Evolutionary conservation across 495 filamentous ascomycete genomes (phyloP).

Genomic region (Immersiella caudata): DNA sequence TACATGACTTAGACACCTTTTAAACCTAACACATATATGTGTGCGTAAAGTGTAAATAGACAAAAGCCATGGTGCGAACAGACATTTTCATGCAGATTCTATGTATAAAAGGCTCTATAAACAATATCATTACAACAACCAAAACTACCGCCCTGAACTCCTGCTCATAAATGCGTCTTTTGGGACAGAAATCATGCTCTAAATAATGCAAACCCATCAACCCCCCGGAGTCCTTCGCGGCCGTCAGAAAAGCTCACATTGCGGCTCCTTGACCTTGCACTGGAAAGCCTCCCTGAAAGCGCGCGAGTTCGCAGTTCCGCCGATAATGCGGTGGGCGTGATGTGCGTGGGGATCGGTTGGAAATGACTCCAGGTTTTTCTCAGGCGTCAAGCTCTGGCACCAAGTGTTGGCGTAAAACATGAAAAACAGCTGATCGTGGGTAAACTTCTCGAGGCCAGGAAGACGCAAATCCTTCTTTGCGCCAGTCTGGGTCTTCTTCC

Average conservation of each 20-base stretch:
- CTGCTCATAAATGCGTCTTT: too few species aligned
- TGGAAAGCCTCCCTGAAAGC: slow-evolving; percentile 69
- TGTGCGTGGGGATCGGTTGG: slow-evolving; percentile 68
- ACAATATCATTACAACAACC: too few species aligned
- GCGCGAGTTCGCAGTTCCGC: slow-evolving; percentile 66
- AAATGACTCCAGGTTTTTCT: slow-evolving; percentile 53
- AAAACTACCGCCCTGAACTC: too few species aligned
- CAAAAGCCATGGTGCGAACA: too few species aligned
- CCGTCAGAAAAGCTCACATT: slow-evolving; percentile 75
- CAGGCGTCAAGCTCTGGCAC: slow-evolving; percentile 65
- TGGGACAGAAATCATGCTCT: too few species aligned
- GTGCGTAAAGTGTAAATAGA: too few species aligned
- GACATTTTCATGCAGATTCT: too few species aligned
- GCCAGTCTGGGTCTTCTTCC: slow-evolving; percentile 39
- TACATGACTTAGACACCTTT: too few species aligned
- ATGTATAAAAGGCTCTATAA: too few species aligned
- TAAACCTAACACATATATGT: too few species aligned
- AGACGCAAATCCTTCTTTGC: slow-evolving; percentile 57
- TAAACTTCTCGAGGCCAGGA: slow-evolving; percentile 66
- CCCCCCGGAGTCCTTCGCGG: too few species aligned
- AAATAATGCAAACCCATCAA: too few species aligned
- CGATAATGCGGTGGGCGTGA: slow-evolving; percentile 60
- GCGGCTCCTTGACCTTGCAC: slow-evolving; percentile 64
- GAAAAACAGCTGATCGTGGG: slow-evolving; percentile 74
- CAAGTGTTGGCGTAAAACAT: slow-evolving; percentile 66